Conservation (phyloP, 1,284 basidiomycete genomes). For the Leccinum ponderosum region DNA sequence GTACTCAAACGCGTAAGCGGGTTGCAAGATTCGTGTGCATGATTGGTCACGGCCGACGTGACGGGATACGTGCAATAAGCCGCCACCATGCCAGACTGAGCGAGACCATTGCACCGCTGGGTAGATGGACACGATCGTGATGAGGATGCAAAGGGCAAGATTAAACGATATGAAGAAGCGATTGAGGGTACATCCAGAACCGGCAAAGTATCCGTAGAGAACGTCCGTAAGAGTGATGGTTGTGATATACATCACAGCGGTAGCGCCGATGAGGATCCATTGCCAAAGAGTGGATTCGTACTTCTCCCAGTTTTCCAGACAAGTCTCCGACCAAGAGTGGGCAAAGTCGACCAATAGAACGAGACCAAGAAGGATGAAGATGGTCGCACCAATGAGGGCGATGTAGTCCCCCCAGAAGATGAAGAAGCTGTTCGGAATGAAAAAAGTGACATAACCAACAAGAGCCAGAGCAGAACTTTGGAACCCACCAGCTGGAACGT, state of each 20-base stretch:
- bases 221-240: conserved; percentile 85
- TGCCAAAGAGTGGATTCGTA: conserved; percentile 92
- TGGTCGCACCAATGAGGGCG: conserved; percentile 85
- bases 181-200: conserved; percentile 86
- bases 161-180: conserved; percentile 97
- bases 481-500: conserved; percentile 90
- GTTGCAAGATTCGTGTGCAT: conserved; percentile 85
- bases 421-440: conserved; percentile 93
- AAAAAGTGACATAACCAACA: conserved; percentile 84
- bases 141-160: conserved; percentile 76
- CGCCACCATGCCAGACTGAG: conserved; percentile 95
- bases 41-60: conserved; percentile 93
- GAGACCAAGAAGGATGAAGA: conserved; percentile 96
- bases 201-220: conserved; percentile 91
- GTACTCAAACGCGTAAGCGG: conserved; percentile 73
- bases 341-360: conserved; percentile 99
- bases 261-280: conserved; percentile 94
- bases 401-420: conserved; percentile 97
- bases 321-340: conserved; percentile 97
- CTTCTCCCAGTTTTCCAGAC: conserved; percentile 93
- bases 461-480: conserved; percentile 86
- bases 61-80: conserved; percentile 97
- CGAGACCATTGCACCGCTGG: conserved; percentile 89
- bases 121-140: conserved; percentile 84
- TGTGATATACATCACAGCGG: conserved; percentile 83